Percentiles rank a stretch among this genome's conserved stretches.
These are phyloP conservation scores for Psidium friedrichsthalianum DNA, from an alignment of 345 rosid genomes.

Conservation along the genomic window DNA sequence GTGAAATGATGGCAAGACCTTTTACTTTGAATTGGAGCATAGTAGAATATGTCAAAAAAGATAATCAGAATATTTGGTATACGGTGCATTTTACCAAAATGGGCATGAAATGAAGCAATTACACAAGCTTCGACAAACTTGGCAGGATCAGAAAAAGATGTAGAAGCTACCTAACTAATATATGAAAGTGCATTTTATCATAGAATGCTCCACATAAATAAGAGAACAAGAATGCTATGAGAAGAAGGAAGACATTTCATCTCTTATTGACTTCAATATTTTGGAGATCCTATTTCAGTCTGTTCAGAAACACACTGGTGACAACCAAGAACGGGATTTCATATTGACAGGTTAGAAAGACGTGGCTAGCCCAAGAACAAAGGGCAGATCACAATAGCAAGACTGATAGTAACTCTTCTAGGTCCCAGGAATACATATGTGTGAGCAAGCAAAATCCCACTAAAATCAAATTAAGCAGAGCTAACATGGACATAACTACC, in stretches of 20 bases:
- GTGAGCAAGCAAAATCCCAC: background rate
- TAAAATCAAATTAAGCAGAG: background rate
- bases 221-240: background rate
- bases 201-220: background rate
- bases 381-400: background rate
- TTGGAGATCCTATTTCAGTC: background rate
- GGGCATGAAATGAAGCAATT: background rate
- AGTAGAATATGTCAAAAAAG: background rate
- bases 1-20: background rate
- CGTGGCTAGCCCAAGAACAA: background rate
- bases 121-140: background rate
- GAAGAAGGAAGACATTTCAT: background rate
- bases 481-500: background rate
- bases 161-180: background rate
- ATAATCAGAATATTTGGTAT: background rate
- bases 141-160: background rate
- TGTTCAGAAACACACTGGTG: background rate
- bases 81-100: background rate
- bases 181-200: background rate
- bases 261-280: background rate
- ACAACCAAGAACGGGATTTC: background rate
- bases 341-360: background rate
- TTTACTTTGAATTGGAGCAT: background rate
- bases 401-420: background rate
- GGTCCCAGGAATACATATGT: background rate